phyloP scores from a whole-genome alignment of 306 rosid species.

The Vigna unguiculata region DNA sequence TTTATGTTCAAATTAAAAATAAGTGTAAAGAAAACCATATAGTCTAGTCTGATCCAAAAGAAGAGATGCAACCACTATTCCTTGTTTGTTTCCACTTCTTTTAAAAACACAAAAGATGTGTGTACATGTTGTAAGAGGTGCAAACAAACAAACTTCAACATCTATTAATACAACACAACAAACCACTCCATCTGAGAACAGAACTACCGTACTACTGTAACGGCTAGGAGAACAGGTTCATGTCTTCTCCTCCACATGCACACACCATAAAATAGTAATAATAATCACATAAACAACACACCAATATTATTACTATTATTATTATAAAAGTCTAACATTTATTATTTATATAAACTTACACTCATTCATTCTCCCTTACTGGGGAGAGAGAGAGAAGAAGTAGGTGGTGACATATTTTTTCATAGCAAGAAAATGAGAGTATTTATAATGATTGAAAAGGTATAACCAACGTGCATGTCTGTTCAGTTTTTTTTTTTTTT shows the following conservation, averaged over 20 bases:
- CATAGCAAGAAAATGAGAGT: neutral
- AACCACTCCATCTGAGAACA: constrained; percentile 39
- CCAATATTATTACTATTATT: neutral
- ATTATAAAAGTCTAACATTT: neutral
- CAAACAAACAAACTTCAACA: neutral
- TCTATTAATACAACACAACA: constrained; percentile 37
- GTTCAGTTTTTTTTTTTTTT: too few relatives aligned
- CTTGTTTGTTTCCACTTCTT: constrained; percentile 25
- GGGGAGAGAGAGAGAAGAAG: neutral
- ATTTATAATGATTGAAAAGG: neutral
- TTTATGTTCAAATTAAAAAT: too few relatives aligned
- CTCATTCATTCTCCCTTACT: neutral
- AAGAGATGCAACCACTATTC: neutral
- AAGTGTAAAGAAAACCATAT: too few relatives aligned
- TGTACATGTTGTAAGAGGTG: constrained; percentile 19
- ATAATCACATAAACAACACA: neutral
- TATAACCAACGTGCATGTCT: neutral
- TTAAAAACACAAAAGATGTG: neutral
- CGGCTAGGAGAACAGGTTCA: constrained; percentile 54
- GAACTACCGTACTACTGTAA: constrained; percentile 31
- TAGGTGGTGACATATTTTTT: neutral
- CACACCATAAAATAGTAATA: constrained; percentile 18
- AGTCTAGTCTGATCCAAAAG: too few relatives aligned
- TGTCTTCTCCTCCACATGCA: constrained; percentile 43
- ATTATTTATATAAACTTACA: constrained; percentile 2